Evolutionary conservation across 179 eudicot species (phyloP), one percentile per base, ranked within the genome.

Genomic region (Sideroxylon spinosum): DNA sequence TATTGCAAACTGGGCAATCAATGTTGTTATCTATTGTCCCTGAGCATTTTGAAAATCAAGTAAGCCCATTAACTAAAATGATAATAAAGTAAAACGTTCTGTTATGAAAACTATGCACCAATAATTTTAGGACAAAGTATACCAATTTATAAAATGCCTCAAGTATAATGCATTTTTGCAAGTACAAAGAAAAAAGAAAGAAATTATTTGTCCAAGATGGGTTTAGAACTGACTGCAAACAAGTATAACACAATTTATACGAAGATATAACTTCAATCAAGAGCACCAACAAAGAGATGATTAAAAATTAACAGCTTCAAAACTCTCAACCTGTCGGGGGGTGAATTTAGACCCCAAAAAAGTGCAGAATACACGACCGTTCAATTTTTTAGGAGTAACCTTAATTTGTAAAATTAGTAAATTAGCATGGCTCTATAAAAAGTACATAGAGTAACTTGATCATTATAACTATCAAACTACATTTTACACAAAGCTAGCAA

Each of bases 11-110:
- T 32, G 99, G 98, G 84, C 99, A 96, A 94, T 91, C 86, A 96
- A 76, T 10, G 98, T 96, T 66, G 99, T 94, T 87, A 94, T 96
- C 84, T 96, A 96, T 80, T 94, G 99, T 57, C 99, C 99, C 99
- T 96, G 97, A 76, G 63, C 69, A 84, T 74, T 71, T 57, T 53
- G 55, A 71, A 53, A 79, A 82, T 2, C 9, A n/a, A 44, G 22
- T 11, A 37, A 44, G 50, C 44, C 22, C 44, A 25, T 68, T 68
- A 68, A 37, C 44, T 68, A 20, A 44, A 68, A 68, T 14, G 32
- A 29, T 14, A 37, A 37, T 37, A 37, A 37, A 37, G 44, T 37
- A 37, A 8, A 28, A 19, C 5, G 20, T 55, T 55, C 60, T 13
- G 20, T 55, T 14, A 55, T 19, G 19, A 55, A 55, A 55, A 55